Percentiles rank a stretch among this genome's conserved stretches.
phyloP scores from a whole-genome alignment of 768 basidiomycete species.

The Panellus pusillus region DNA sequence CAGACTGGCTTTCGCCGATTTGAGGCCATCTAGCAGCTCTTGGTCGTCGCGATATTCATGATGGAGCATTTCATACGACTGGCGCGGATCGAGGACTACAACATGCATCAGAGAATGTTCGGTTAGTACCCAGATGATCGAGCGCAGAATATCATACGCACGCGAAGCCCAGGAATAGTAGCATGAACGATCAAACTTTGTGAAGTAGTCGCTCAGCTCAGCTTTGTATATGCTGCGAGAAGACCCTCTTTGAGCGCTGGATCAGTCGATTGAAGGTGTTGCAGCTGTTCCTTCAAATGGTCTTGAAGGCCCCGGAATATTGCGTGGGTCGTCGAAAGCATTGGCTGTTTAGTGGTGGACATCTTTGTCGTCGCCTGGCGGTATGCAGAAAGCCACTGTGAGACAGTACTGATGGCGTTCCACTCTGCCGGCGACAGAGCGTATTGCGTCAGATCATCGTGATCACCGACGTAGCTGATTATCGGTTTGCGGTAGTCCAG shows the following conservation, averaged over 20 bases:
- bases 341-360: conserved; percentile 31
- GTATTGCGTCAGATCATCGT: conserved; percentile 20
- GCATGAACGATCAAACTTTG: conserved; percentile 4
- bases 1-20: not conserved
- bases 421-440: conserved; percentile 28
- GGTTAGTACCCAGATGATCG: not conserved
- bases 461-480: conserved; percentile 17
- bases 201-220: conserved; percentile 6
- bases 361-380: conserved; percentile 32
- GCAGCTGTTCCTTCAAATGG: too few species aligned
- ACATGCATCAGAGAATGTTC: too few species aligned
- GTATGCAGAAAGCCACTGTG: conserved; percentile 29
- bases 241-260: not conserved
- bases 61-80: not conserved
- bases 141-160: not conserved
- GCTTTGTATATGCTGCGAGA: not conserved
- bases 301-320: conserved; percentile 36
- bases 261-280: conserved; percentile 10
- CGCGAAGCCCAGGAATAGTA: conserved; percentile 1
- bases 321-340: conserved; percentile 33
- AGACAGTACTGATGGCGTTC: conserved; percentile 24
- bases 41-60: not conserved
- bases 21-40: not conserved
- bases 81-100: conserved; percentile 3
- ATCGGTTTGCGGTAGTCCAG: too few species aligned